A percentile compares a stretch with the other conserved stretches of the same genome.
phyloP scores from a whole-genome alignment of 352 stramenopile genomes.

The Phytophthora sp. region DNA sequence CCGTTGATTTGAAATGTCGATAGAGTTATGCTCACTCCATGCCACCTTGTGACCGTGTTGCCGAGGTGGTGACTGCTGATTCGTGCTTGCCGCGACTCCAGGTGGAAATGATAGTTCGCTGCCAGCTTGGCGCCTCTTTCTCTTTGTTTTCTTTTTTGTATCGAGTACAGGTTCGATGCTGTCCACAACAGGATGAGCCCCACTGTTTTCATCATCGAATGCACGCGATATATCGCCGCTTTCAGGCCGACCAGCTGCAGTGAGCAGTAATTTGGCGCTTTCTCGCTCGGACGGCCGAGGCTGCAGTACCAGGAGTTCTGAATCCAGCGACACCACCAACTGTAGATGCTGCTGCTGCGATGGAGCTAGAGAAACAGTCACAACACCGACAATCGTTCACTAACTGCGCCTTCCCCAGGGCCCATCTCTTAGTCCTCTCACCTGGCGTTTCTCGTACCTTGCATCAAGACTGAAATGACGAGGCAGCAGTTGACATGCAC shows the following conservation, averaged over 20 bases:
- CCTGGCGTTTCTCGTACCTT: constrained; percentile 38
- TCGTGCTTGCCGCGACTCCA: constrained; percentile 12
- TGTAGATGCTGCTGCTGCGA: constrained; percentile 38
- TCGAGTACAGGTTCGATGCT: not conserved
- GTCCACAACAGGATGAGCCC: not conserved
- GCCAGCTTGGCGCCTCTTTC: constrained; percentile 12
- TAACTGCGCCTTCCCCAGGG: not conserved
- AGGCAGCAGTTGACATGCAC: constrained; percentile 87
- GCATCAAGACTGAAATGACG: constrained; percentile 86
- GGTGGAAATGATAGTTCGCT: constrained; percentile 3
- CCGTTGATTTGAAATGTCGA: no score
- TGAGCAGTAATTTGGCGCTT: constrained; percentile 61
- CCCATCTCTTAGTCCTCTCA: constrained; percentile 1
- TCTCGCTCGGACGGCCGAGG: constrained; percentile 43
- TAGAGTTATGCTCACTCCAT: constrained; percentile 12
- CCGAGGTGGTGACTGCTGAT: constrained; percentile 26
- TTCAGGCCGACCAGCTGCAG: constrained; percentile 50
- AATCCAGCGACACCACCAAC: constrained; percentile 72
- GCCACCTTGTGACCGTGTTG: constrained; percentile 9
- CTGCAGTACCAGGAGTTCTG: constrained; percentile 66
- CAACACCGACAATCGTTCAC: not conserved
- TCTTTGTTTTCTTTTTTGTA: constrained; percentile 22
- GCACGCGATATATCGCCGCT: constrained; percentile 17
- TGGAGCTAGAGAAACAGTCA: constrained; percentile 19
- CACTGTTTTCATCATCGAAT: not conserved